phyloP scores from a whole-genome alignment of 2,329 filamentous ascomycete species.

The Thielaviopsis punctulata region DNA sequence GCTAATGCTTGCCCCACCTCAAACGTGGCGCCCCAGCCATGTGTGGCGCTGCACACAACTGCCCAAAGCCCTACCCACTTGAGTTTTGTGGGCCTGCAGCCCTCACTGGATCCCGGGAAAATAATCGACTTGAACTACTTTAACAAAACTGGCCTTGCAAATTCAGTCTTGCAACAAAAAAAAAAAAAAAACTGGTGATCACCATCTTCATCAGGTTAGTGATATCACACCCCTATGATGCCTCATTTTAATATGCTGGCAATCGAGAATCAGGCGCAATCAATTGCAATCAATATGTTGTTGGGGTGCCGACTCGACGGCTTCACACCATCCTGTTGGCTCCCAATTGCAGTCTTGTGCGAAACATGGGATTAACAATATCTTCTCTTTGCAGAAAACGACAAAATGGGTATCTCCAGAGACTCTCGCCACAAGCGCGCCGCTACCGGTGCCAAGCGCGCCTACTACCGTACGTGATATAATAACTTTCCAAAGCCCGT shows the following conservation, averaged over 20 bases:
- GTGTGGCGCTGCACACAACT: conserved; percentile 1
- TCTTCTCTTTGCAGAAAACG: conserved; percentile 37
- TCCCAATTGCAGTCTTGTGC: not conserved
- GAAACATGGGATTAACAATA: conserved; percentile 9
- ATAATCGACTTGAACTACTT: not conserved
- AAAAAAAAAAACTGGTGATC: conserved; percentile 34
- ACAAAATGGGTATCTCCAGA: conserved; percentile 98
- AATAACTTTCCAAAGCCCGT: conserved; percentile 45
- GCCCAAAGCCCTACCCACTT: conserved; percentile 3
- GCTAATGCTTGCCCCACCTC: not conserved
- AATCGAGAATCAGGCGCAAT: not conserved
- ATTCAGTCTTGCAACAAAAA: conserved; percentile 22
- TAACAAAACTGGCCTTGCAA: conserved; percentile 1
- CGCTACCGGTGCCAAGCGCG: conserved; percentile 94
- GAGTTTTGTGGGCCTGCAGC: conserved; percentile 2
- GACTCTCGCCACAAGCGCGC: conserved; percentile 99
- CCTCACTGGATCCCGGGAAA: conserved; percentile 7
- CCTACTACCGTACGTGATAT: conserved; percentile 67
- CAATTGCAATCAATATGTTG: not conserved
- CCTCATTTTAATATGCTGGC: not conserved
- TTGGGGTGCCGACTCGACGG: not conserved
- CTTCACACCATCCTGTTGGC: not conserved
- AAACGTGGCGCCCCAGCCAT: not conserved
- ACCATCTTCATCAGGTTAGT: conserved; percentile 32
- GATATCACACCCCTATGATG: not conserved